Percentiles rank a stretch among this genome's conserved stretches.
Conservation (phyloP, 139 green algal genomes). For the Coelastrella sp. region DNA sequence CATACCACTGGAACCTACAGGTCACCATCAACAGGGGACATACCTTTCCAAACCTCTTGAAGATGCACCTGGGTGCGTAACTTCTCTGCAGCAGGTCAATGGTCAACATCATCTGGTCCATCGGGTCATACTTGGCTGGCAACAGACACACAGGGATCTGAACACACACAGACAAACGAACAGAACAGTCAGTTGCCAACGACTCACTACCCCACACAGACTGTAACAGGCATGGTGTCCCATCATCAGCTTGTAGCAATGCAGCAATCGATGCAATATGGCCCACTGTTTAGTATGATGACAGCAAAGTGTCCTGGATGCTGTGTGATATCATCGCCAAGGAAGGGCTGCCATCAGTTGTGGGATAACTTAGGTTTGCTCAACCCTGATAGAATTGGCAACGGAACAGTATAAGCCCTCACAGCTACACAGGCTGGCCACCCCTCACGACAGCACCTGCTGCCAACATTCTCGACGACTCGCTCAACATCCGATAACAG, state of each 20-base stretch:
- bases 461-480: neutral
- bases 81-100: conserved; percentile 17
- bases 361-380: too few relatives aligned
- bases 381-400: too few relatives aligned
- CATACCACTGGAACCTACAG: neutral
- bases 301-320: too few relatives aligned
- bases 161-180: neutral
- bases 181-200: neutral
- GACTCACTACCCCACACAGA: neutral
- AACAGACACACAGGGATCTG: conserved; percentile 33
- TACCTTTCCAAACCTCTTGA: conserved; percentile 42
- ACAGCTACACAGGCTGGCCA: too few relatives aligned
- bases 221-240: too few relatives aligned
- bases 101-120: conserved; percentile 4
- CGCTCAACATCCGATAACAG: neutral
- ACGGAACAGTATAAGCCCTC: too few relatives aligned
- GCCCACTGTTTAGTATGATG: too few relatives aligned
- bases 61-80: neutral
- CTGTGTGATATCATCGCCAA: too few relatives aligned
- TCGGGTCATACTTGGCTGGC: conserved; percentile 24
- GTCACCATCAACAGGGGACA: neutral
- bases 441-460: too few relatives aligned
- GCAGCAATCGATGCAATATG: too few relatives aligned
- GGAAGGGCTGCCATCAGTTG: too few relatives aligned
- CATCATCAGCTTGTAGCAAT: neutral